A percentile compares a stretch with the other conserved stretches of the same genome.
phyloP scores from a whole-genome alignment of 495 filamentous ascomycete species.

The Xylaria acuta region DNA sequence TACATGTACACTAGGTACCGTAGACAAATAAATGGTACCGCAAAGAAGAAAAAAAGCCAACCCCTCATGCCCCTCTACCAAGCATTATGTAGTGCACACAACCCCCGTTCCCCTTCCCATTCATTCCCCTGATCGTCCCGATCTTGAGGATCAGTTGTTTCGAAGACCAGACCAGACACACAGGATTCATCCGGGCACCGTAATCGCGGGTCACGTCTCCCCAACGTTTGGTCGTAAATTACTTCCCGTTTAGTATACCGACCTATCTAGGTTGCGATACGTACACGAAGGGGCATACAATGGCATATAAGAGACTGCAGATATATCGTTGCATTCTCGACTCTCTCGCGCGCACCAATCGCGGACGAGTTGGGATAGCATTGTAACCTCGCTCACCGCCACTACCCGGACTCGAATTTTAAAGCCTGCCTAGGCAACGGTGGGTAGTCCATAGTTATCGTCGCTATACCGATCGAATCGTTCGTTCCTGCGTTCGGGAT shows the following conservation, averaged over 20 bases:
- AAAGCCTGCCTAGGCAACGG: neutral
- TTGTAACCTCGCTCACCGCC: slow-evolving; percentile 19
- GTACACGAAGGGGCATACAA: no score
- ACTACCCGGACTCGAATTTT: neutral
- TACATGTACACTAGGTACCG: neutral
- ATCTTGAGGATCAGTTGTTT: neutral
- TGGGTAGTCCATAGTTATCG: neutral
- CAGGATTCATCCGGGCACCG: slow-evolving; percentile 6
- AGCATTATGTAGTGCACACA: neutral
- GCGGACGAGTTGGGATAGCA: neutral
- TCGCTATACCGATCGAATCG: slow-evolving; percentile 1
- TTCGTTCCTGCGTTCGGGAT: slow-evolving; percentile 23
- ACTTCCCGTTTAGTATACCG: neutral
- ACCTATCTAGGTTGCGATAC: neutral
- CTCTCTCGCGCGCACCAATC: slow-evolving; percentile 2
- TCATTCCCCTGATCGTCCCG: slow-evolving; percentile 12
- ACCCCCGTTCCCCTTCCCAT: neutral
- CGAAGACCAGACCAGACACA: neutral
- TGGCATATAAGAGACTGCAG: neutral
- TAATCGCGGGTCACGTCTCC: neutral
- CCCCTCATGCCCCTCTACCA: slow-evolving; percentile 5
- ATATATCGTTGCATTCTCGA: neutral
- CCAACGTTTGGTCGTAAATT: neutral
- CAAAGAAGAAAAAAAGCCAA: neutral
- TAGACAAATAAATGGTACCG: neutral